phyloP scores from a whole-genome alignment of 352 stramenopile species.

The Phytophthora rubi region DNA sequence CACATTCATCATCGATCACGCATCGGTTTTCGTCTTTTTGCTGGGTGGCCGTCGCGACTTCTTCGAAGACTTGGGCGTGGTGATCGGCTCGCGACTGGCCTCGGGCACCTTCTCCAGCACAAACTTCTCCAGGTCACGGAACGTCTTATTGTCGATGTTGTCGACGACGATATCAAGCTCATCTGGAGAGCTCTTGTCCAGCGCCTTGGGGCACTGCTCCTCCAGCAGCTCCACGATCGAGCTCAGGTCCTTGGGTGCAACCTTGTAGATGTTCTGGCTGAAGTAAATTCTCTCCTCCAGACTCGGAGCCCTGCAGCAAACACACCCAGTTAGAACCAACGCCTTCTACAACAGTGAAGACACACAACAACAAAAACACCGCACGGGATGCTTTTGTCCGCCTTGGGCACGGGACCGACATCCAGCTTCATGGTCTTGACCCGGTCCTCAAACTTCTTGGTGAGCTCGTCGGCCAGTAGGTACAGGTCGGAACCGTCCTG shows the following conservation, averaged over 20 bases:
- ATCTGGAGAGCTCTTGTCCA: slow-evolving; percentile 89
- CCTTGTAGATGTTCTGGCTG: slow-evolving; percentile 91
- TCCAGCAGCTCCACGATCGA: slow-evolving; percentile 84
- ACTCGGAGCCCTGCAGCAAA: slow-evolving; percentile 65
- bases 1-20: slow-evolving; percentile 31
- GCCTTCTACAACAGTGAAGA: neutral
- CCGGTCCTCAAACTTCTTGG: slow-evolving; percentile 90
- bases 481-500: slow-evolving; percentile 91
- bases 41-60: slow-evolving; percentile 56
- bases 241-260: slow-evolving; percentile 73
- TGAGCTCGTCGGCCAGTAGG: slow-evolving; percentile 79
- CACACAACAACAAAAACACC: slow-evolving; percentile 8
- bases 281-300: slow-evolving; percentile 87
- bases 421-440: slow-evolving; percentile 86
- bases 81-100: slow-evolving; percentile 63
- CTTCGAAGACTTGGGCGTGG: slow-evolving; percentile 68
- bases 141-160: slow-evolving; percentile 88
- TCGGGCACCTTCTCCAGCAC: slow-evolving; percentile 78
- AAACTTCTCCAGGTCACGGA: slow-evolving; percentile 85
- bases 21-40: slow-evolving; percentile 74
- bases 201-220: slow-evolving; percentile 83
- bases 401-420: slow-evolving; percentile 62
- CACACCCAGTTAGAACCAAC: slow-evolving; percentile 5
- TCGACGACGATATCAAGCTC: slow-evolving; percentile 91
- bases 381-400: slow-evolving; percentile 77